Base-by-base conservation (phyloP, 2,329 filamentous ascomycete species). In the Venturia effusa region DNA sequence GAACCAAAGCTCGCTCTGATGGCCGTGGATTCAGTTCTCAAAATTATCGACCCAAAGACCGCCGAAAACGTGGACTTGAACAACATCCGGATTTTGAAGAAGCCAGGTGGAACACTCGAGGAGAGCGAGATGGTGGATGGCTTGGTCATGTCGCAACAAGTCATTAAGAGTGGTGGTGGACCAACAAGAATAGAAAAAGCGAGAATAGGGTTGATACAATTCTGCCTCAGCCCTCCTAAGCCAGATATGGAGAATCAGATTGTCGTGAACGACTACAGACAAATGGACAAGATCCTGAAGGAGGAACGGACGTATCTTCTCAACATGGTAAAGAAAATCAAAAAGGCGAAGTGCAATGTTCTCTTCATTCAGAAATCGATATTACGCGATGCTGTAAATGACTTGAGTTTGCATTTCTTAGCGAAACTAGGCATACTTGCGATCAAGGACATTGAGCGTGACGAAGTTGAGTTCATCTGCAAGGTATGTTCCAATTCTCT, bases 231-330 rank as follows among this genome's bases (percentile, higher is more conserved):
- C 78, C 93, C 94, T 59, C 94, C 94, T 1, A 99, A 99, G 80
- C 94, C 94, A 70, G 94, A 99, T 86, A 99, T 99, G 94, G 94
- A 99, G 81, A 99, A 99, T 80, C 94, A 95, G 73, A 97, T 99
- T 68, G 88, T 96, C 39, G 94, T 99, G 73, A 99, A 99, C 78
- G 94, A 99, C 81, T 99, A 99, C 83, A 86, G 94, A 73, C 94
- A 99, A 77, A 99, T 99, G 94, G 94, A 99, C 82, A 99, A 97
- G 84, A 99, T 99, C 69, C 85, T 99, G 70, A 99, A 99, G 80
- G 94, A 99, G 80, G 94, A 99, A 81, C 90, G 94, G 69, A 90
- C 94, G 70, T 99, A 99, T 78, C 85, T 99, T 68, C 84, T 99
- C 65, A 97, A 97, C 82, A 90, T 99, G 86, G 92, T 95, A 74